These are phyloP conservation scores for Apostasia shenzhenica DNA, from an alignment of 106 monocot genomes.

Conservation along the genomic window DNA sequence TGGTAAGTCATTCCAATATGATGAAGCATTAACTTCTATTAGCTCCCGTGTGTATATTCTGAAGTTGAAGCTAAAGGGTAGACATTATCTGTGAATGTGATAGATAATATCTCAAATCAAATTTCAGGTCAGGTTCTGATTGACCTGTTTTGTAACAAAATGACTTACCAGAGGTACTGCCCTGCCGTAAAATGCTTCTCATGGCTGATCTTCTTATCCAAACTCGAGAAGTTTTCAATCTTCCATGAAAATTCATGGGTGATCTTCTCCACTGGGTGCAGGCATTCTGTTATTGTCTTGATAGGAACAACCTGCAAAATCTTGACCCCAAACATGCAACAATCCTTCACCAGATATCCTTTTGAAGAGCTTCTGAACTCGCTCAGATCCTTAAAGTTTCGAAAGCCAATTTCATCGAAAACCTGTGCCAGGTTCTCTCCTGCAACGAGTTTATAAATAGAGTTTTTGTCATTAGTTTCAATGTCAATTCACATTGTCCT, in stretches of 20 bases:
- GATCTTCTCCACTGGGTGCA: conserved; percentile 5
- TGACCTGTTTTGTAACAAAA: background rate
- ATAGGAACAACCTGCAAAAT: conserved; percentile 8
- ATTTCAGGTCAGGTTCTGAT: no score
- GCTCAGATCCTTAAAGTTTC: background rate
- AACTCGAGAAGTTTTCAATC: conserved; percentile 4
- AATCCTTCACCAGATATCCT: background rate
- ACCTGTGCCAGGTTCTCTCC: conserved; percentile 4
- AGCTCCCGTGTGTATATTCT: no score
- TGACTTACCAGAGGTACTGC: background rate
- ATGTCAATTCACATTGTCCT: no score
- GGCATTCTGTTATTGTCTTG: background rate
- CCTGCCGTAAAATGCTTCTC: conserved; percentile 7
- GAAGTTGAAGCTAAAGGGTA: no score
- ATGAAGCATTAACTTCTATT: no score
- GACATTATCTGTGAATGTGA: no score
- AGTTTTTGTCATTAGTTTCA: no score
- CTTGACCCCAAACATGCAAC: conserved; percentile 8
- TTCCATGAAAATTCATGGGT: conserved; percentile 7
- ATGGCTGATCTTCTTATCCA: conserved; percentile 2
- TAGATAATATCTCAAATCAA: no score
- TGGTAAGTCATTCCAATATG: no score
- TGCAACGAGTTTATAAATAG: background rate
- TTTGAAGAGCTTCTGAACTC: background rate
- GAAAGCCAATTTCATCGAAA: conserved; percentile 2